Evolutionary conservation across 106 monocot genomes (phyloP), one percentile per base, ranked within the genome.

Genomic region (Phalaenopsis equestris): DNA sequence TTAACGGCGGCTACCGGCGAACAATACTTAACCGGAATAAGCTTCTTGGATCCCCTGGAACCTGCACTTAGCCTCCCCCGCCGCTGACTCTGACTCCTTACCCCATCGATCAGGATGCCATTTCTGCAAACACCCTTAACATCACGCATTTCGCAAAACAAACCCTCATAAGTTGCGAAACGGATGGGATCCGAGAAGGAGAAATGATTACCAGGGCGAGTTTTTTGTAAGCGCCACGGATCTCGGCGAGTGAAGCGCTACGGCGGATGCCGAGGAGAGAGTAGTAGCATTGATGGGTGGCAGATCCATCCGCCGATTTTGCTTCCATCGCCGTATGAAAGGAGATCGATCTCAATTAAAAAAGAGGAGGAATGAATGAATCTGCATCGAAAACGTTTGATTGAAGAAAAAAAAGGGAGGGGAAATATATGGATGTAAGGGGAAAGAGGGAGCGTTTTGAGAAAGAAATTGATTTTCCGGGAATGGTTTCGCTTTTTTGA

Each of bases 41-140:
- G 96, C 96, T 56, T 96, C 96, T 74, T 96, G 96, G 45, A 96
- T 91, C 72, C 85, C 82, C 85, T 96, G 96, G 81, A 96, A 96
- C 42, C 91, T 86, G 67, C 86, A 77, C 74, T 93, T 91, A 3
- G 93, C 93, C 67, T 96, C 96, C 6, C 78, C 91, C 14, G 84
- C 84, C 23, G 83, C 83, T 30, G 72, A 79, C 68, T 78, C 36
- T 46, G 93, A 88, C 57, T 96, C 84, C 80, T 79, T 91, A 49
- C 88, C 79, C 84, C 91, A 90, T 83, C 89, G 83, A 84, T 96
- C 96, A 39, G 96, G 96, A 56, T 96, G 96, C 93, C 96, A 96
- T 75, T 88, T 96, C 96, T 95, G 23, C 1, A 39, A 68, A 47
- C 23, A 19, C 9, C 41, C 47, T 41, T 21, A 80, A 80, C 78